Percentiles rank a stretch among this genome's conserved stretches.
phyloP scores from a whole-genome alignment of 1,139 yeast species.

The Saccharomycopsis crataegensis region DNA sequence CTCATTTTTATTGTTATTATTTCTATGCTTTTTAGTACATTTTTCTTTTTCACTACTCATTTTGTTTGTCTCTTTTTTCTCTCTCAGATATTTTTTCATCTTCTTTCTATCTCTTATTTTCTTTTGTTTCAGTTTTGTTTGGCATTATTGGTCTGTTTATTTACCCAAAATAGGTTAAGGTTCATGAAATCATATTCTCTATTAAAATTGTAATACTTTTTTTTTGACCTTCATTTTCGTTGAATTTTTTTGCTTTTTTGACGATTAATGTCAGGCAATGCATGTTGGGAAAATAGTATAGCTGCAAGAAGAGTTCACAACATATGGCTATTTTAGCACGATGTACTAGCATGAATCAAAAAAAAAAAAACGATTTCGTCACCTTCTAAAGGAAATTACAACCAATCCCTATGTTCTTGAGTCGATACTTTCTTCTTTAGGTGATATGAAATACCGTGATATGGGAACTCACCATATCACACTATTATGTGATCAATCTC shows the following conservation, averaged over 20 bases:
- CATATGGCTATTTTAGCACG: no score
- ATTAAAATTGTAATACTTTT: neutral
- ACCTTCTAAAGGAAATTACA: no score
- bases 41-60: neutral
- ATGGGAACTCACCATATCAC: no score
- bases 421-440: no score
- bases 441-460: no score
- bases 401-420: no score
- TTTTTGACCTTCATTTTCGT: neutral
- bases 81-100: neutral
- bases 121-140: neutral
- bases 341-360: no score
- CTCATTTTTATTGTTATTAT: neutral
- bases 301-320: no score
- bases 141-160: neutral
- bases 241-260: neutral
- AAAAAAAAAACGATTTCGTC: no score
- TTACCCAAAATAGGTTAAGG: neutral
- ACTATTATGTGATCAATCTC: no score
- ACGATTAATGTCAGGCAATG: neutral
- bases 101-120: neutral
- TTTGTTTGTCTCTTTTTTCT: neutral
- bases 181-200: neutral
- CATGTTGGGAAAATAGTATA: no score
- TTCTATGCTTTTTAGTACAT: neutral